Evolutionary conservation across 495 filamentous ascomycete genomes (phyloP).

Genomic region (Lasiosphaeris hirsuta): DNA sequence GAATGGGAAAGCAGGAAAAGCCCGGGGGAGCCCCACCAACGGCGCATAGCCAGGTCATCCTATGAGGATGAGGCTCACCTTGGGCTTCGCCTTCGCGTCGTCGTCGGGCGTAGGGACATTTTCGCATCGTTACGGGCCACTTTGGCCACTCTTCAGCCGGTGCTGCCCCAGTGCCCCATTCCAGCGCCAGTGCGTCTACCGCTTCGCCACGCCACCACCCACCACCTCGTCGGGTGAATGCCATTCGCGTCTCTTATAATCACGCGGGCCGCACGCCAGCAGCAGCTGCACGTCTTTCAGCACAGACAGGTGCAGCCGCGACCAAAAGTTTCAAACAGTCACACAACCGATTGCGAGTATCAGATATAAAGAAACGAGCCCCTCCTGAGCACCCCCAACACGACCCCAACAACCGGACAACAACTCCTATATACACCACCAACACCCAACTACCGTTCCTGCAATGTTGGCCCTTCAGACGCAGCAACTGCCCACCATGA

Average conservation of each 20-base stretch:
- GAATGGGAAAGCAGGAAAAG: too few relatives aligned
- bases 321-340: not conserved
- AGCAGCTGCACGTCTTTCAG: constrained; percentile 8
- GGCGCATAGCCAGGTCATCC: constrained; percentile 6
- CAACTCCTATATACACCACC: too few relatives aligned
- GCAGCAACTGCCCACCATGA: constrained; percentile 4
- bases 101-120: not conserved
- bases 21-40: too few relatives aligned
- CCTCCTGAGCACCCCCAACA: not conserved
- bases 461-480: constrained; percentile 1
- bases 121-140: too few relatives aligned
- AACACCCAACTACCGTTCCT: not conserved
- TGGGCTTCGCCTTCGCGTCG: not conserved
- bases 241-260: constrained; percentile 6
- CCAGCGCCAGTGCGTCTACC: not conserved
- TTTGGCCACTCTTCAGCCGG: too few relatives aligned
- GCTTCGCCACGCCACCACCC: constrained; percentile 1
- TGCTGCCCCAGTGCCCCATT: too few relatives aligned
- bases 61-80: not conserved
- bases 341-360: not conserved
- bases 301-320: not conserved
- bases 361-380: too few relatives aligned
- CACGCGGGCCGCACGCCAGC: constrained; percentile 1
- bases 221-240: not conserved
- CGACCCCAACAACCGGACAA: not conserved